Base-by-base conservation (phyloP, 1,139 yeast genomes). In the Kodamaea plutei region DNA sequence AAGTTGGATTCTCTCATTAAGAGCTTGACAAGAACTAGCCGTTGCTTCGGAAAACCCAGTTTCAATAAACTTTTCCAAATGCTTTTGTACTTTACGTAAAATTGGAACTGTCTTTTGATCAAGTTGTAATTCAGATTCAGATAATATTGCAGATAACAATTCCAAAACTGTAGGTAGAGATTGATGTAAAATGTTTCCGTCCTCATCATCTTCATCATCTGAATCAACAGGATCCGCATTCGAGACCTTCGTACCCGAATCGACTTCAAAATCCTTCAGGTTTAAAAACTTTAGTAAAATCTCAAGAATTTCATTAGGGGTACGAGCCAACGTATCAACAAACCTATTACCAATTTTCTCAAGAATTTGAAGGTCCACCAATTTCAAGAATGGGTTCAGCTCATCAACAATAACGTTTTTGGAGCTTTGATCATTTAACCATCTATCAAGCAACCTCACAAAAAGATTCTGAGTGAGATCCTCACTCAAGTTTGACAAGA, bases 331-430 rank as follows among this genome's bases (percentile, higher is more conserved):
- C 26, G 68, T 69, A 7, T 77, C 75, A 38, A 75, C 80, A 43
- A 82, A 81, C 17, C 65, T 65, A 10, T 69, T 70, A n/a, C 79
- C 75, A 25, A 85, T 55, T 12, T 61, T 58, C 45, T 87, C 91
- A 29, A 88, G 56, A 11, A 85, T 50, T 37, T 82, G 73, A 37
- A 84, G 62, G 48, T 83, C 81, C 5, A 77, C 61, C 28, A 87
- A 58, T 25, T 74, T 66, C 11, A 69, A 46, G 35, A 80, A 69
- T 5, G 88, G 84, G 38, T 73, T 68, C 5, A 60, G 58, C 9
- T 56, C 66, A 3, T 49, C 60, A 3, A 48, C 52, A 3, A 41
- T 29, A n/a, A 41, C 33, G 8, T 27, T 28, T n/a, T n/a, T n/a
- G 5, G 28, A 24, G 12, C 36, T 30, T 9, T 24, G 11, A 6